A percentile compares a stretch with the other conserved stretches of the same genome.
Conservation (phyloP, 1,284 basidiomycete genomes). For the Sporisorium exsertum region DNA sequence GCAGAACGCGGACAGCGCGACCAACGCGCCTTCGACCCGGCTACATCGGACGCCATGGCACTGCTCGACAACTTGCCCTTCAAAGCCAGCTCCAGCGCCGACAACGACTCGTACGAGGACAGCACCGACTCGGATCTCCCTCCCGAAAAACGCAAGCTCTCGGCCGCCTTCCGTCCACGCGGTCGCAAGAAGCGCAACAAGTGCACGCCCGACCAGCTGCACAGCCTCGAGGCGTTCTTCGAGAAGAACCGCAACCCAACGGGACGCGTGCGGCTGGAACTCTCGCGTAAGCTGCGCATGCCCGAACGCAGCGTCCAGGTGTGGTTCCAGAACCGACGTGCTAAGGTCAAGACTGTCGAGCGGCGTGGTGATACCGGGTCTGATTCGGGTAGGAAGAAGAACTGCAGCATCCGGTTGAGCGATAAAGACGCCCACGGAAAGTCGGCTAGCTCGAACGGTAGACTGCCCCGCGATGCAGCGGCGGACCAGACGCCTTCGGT, state of each 20-base stretch:
- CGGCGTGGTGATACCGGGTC: slow-evolving; percentile 31
- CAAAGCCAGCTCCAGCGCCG: slow-evolving; percentile 18
- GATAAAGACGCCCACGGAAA: slow-evolving; percentile 19
- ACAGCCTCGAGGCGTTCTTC: slow-evolving; percentile 56
- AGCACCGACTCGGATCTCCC: slow-evolving; percentile 48
- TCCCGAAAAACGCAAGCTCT: slow-evolving; percentile 45
- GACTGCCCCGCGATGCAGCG: neutral
- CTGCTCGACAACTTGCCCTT: slow-evolving; percentile 39
- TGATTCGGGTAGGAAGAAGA: slow-evolving; percentile 28
- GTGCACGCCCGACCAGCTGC: slow-evolving; percentile 55
- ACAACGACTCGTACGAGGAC: slow-evolving; percentile 49
- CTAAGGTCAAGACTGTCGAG: slow-evolving; percentile 54
- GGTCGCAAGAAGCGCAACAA: slow-evolving; percentile 61
- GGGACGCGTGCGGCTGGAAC: slow-evolving; percentile 50
- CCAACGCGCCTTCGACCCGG: slow-evolving; percentile 11
- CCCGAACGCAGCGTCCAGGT: slow-evolving; percentile 62
- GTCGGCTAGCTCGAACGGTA: neutral
- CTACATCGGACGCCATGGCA: slow-evolving; percentile 19
- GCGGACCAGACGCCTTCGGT: slow-evolving; percentile 30
- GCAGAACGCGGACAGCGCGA: slow-evolving; percentile 8
- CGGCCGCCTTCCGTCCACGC: slow-evolving; percentile 44
- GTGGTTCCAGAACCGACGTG: slow-evolving; percentile 60
- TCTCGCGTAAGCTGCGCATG: slow-evolving; percentile 51
- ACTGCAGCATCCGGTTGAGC: slow-evolving; percentile 25
- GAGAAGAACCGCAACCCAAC: slow-evolving; percentile 60